phyloP scores from a whole-genome alignment of 2,329 filamentous ascomycete genomes.

The Ophiostoma sp. region DNA sequence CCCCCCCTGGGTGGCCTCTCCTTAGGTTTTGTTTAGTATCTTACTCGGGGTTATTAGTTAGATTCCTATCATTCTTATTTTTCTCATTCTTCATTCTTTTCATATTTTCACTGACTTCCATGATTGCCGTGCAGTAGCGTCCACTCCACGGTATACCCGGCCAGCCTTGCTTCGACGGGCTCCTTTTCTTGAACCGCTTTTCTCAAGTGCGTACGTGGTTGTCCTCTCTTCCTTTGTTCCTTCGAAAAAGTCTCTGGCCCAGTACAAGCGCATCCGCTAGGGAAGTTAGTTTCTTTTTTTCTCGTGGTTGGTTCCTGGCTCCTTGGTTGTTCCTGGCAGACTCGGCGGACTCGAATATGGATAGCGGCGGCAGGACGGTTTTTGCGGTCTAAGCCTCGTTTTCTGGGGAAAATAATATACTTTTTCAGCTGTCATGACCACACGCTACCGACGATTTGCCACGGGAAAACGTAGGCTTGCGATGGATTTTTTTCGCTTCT shows the following conservation, averaged over 20 bases:
- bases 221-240: neutral
- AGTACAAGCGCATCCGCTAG: no score
- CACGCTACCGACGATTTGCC: neutral
- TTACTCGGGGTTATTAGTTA: no score
- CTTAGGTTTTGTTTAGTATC: neutral
- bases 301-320: no score
- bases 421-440: constrained; percentile 22
- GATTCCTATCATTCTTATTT: no score
- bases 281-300: neutral
- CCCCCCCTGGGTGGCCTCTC: constrained; percentile 9
- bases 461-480: neutral
- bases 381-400: constrained; percentile 20
- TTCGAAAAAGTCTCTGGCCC: no score
- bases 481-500: neutral
- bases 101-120: no score
- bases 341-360: neutral
- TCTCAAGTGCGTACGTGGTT: neutral
- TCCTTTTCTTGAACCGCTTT: no score
- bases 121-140: no score
- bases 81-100: no score
- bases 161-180: neutral
- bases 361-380: neutral
- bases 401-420: constrained; percentile 13
- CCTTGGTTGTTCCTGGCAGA: neutral
- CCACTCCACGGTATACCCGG: no score